These are phyloP conservation scores for Talaromyces sp. DNA, from an alignment of 2,329 filamentous ascomycete genomes.

Conservation along the genomic window DNA sequence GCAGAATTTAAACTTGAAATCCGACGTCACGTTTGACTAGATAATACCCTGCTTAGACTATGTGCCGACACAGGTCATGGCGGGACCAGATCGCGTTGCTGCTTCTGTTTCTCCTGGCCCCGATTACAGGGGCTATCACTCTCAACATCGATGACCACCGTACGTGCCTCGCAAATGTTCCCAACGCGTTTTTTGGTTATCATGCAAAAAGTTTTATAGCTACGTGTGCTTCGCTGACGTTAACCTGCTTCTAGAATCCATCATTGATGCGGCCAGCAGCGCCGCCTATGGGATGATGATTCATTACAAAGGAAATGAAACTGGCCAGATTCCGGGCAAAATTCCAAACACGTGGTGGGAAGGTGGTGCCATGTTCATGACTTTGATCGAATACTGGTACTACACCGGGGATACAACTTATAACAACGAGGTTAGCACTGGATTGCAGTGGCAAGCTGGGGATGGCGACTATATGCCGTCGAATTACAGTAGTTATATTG, in stretches of 20 bases:
- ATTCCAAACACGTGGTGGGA: slow-evolving; percentile 44
- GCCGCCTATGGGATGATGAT: slow-evolving; percentile 46
- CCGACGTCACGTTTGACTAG: neutral
- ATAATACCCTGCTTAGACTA: neutral
- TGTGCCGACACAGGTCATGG: slow-evolving; percentile 1
- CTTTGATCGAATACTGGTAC: slow-evolving; percentile 39
- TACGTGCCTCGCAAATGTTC: neutral
- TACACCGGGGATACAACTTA: slow-evolving; percentile 36
- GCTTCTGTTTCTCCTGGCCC: slow-evolving; percentile 5
- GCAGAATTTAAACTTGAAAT: neutral
- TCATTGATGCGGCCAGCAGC: slow-evolving; percentile 41
- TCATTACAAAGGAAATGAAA: slow-evolving; percentile 46
- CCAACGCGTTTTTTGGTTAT: neutral
- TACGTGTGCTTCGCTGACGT: neutral
- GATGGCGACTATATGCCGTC: slow-evolving; percentile 36
- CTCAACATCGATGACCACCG: neutral
- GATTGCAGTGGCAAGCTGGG: slow-evolving; percentile 33
- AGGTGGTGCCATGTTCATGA: slow-evolving; percentile 38
- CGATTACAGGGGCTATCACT: slow-evolving; percentile 6
- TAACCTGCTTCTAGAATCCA: slow-evolving; percentile 30
- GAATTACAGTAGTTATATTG: slow-evolving; percentile 27
- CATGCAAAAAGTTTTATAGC: neutral
- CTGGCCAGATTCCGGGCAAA: slow-evolving; percentile 47
- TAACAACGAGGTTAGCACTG: slow-evolving; percentile 32
- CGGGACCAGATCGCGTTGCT: slow-evolving; percentile 4